Conservation (phyloP, 768 basidiomycete species). For the Paxillus ammoniavirescens region DNA sequence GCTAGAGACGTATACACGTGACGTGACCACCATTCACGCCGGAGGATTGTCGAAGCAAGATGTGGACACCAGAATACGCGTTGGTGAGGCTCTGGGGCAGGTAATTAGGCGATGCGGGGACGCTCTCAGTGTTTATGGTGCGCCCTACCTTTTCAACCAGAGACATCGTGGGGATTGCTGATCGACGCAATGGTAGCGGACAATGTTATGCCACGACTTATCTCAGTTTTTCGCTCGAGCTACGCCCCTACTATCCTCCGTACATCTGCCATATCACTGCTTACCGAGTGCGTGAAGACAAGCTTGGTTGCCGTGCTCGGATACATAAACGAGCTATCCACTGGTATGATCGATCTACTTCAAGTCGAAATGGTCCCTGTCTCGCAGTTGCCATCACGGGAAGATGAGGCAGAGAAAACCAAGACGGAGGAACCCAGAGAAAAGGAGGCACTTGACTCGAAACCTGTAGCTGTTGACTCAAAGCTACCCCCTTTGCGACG, state of each 20-base stretch:
- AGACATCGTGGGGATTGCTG: background rate
- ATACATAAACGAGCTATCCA: slow-evolving; percentile 60
- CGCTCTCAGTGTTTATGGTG: slow-evolving; percentile 68
- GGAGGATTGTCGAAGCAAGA: slow-evolving; percentile 52
- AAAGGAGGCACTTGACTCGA: slow-evolving; percentile 41
- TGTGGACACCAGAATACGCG: slow-evolving; percentile 67
- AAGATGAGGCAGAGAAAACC: slow-evolving; percentile 12
- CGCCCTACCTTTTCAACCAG: slow-evolving; percentile 12
- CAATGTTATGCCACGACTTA: slow-evolving; percentile 70
- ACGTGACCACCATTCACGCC: slow-evolving; percentile 38
- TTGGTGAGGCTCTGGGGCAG: slow-evolving; percentile 84
- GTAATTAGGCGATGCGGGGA: slow-evolving; percentile 74
- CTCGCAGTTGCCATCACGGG: slow-evolving; percentile 11
- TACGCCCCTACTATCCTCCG: slow-evolving; percentile 74
- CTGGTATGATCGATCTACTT: slow-evolving; percentile 75
- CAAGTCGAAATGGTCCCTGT: slow-evolving; percentile 52
- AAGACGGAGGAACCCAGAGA: slow-evolving; percentile 7
- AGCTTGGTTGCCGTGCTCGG: slow-evolving; percentile 59
- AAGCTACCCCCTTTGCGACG: slow-evolving; percentile 82
- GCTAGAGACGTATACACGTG: slow-evolving; percentile 64
- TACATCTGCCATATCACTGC: slow-evolving; percentile 62
- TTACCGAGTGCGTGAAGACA: slow-evolving; percentile 71
- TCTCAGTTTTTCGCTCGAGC: slow-evolving; percentile 54
- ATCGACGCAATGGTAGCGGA: slow-evolving; percentile 47
- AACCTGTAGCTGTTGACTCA: slow-evolving; percentile 55